Percentiles rank a stretch among this genome's conserved stretches.
Evolutionary conservation across 2,329 filamentous ascomycete genomes (phyloP).

Genomic region (Didymella lethalis): DNA sequence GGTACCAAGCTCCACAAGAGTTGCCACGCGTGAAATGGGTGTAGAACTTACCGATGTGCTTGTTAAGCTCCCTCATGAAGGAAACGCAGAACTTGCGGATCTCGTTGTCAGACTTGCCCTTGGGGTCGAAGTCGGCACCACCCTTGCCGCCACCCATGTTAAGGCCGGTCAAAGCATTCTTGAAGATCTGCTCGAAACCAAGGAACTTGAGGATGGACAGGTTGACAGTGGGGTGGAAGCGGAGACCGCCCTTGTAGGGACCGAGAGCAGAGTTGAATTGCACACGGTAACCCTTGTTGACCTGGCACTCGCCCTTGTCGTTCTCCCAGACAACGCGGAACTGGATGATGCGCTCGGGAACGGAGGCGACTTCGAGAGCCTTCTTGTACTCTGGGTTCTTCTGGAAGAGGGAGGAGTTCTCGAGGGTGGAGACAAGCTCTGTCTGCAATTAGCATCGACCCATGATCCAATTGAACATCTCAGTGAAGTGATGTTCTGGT

Average conservation of each 20-base stretch:
- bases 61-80: slow-evolving; percentile 95
- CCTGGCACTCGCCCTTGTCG: slow-evolving; percentile 85
- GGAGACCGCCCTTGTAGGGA: slow-evolving; percentile 96
- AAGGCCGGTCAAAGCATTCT: slow-evolving; percentile 96
- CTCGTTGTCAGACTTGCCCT: slow-evolving; percentile 96
- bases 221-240: slow-evolving; percentile 91
- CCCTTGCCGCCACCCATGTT: slow-evolving; percentile 98
- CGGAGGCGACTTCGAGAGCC: slow-evolving; percentile 83
- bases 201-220: slow-evolving; percentile 88
- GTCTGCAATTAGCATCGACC: slow-evolving; percentile 18
- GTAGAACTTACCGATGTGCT: slow-evolving; percentile 72
- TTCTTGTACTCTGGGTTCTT: slow-evolving; percentile 94
- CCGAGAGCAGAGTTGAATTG: slow-evolving; percentile 98
- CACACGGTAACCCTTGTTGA: slow-evolving; percentile 95
- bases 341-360: slow-evolving; percentile 95
- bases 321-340: slow-evolving; percentile 98
- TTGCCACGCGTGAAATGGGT: slow-evolving; percentile 12
- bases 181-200: slow-evolving; percentile 99
- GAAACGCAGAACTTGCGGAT: slow-evolving; percentile 95
- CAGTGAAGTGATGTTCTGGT: background rate
- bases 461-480: slow-evolving; percentile 2
- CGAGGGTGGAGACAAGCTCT: slow-evolving; percentile 95
- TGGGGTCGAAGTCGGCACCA: slow-evolving; percentile 97
- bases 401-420: slow-evolving; percentile 90
- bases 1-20: slow-evolving; percentile 24